These are phyloP conservation scores for Fragaria vesca DNA, from an alignment of 306 rosid species.

Conservation along the genomic window DNA sequence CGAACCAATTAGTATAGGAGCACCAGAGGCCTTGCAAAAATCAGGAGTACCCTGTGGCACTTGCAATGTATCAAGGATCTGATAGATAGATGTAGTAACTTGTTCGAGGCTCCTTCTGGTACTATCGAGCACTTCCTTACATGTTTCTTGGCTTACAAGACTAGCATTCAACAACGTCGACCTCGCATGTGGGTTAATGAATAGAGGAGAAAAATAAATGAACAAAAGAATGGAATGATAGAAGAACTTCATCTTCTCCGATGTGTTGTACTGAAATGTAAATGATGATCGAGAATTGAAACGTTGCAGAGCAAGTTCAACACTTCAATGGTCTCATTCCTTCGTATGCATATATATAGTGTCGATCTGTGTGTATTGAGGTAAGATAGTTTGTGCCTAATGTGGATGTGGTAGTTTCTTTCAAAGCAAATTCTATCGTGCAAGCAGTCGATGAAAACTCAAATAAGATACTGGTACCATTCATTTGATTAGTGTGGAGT, in stretches of 20 bases:
- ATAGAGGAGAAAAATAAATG: background rate
- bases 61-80: constrained; percentile 4
- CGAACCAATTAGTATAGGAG: background rate
- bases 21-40: background rate
- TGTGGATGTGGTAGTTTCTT: too few species aligned
- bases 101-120: constrained; percentile 9
- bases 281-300: background rate
- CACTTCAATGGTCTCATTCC: background rate
- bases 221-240: background rate
- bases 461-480: too few species aligned
- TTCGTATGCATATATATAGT: background rate
- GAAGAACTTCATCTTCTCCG: constrained; percentile 4
- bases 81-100: background rate
- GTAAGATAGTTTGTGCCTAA: too few species aligned
- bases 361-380: too few species aligned
- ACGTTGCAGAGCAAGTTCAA: background rate
- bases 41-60: background rate
- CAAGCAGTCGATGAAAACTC: too few species aligned
- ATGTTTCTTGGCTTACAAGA: constrained; percentile 6
- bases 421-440: too few species aligned
- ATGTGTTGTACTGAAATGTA: too few species aligned
- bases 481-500: too few species aligned
- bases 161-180: constrained; percentile 1
- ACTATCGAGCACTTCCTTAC: background rate
- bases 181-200: background rate